Base-by-base conservation (phyloP, 345 rosid species). In the Salix koriyanagi region DNA sequence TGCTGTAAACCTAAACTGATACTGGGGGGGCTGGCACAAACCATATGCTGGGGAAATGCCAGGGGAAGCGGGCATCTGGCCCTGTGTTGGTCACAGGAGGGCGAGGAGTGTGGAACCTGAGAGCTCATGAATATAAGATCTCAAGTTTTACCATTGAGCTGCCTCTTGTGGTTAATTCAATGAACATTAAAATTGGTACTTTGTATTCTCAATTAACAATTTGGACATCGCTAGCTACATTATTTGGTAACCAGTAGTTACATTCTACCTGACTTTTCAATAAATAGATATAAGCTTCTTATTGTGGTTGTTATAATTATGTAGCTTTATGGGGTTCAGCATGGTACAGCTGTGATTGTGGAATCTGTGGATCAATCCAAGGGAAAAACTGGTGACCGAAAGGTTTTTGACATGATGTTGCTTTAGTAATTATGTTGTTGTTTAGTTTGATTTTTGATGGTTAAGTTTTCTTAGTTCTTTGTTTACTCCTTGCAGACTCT, bases 321-420 rank as follows among this genome's bases (percentile, higher is more conserved):
- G 62, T 78, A 90, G 94, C 67, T 85, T 65, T 81, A 79, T 83
- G 89, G 87, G 46, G 77, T 80, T 71, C 87, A 83, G 66, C 87
- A 69, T 75, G 88, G 90, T 75, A 79, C 84, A 50, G 70, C 85
- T 19, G 73, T 85, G 76, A 87, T 80, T 32, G 88, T 84, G 62
- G 90, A 88, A 85, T 91, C 90, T 41, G 69, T 81, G 80, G 94
- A 89, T 71, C 90, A 88, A 66, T 86, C 90, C 67, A 91, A 82
- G 87, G 77, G 70, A 61, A 92, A 85, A 82, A 16, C 71, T 66
- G 84, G 90, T 83, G 97, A 94, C 54, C 89, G 84, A 77, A 91
- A 88, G 92, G 97, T 93, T 72, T 56, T 78, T 52, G 41, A 30
- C 39, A 19, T 64, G n/a, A 37, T 61, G 30, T 44, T n/a, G 28